Percentiles rank a stretch among this genome's conserved stretches.
phyloP scores from a whole-genome alignment of 768 basidiomycete species.

The Rickenella mellea region DNA sequence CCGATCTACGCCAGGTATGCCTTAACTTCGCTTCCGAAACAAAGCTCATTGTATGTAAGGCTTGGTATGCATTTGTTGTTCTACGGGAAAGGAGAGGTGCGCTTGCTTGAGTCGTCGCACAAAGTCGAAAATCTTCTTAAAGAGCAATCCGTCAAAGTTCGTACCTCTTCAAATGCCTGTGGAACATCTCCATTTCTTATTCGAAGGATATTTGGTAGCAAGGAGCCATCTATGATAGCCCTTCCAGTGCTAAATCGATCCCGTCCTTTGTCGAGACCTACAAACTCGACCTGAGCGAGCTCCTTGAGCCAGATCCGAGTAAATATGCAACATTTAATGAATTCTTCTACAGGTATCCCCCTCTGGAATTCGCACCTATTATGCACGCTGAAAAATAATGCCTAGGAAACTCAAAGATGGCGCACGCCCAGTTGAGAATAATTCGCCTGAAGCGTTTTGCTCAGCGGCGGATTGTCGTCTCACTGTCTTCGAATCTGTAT shows the following conservation, averaged over 20 bases:
- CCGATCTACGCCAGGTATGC: conserved; percentile 50
- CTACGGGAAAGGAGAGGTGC: conserved; percentile 41
- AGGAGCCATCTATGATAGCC: conserved; percentile 47
- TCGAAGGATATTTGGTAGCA: conserved; percentile 22
- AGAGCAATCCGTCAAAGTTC: conserved; percentile 46
- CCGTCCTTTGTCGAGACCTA: conserved; percentile 50
- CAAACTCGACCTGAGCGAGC: conserved; percentile 44
- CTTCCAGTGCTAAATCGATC: conserved; percentile 41
- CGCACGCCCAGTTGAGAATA: conserved; percentile 52
- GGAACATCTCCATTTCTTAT: not conserved
- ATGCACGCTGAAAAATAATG: not conserved
- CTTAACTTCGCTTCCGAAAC: conserved; percentile 4
- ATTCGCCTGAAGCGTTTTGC: conserved; percentile 38
- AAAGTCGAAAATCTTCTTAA: conserved; percentile 40
- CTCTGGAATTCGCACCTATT: not conserved
- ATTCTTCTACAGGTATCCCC: conserved; percentile 59
- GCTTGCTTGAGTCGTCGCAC: conserved; percentile 33
- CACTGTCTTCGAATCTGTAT: conserved; percentile 53
- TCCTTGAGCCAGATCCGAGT: conserved; percentile 50
- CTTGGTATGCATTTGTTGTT: conserved; percentile 75
- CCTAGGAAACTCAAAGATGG: conserved; percentile 43
- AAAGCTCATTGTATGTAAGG: conserved; percentile 10
- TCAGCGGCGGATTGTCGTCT: conserved; percentile 68
- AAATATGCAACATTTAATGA: conserved; percentile 68
- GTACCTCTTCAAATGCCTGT: not conserved